Base-by-base conservation (phyloP, 1,284 basidiomycete species). In the Hemileia vastatrix region DNA sequence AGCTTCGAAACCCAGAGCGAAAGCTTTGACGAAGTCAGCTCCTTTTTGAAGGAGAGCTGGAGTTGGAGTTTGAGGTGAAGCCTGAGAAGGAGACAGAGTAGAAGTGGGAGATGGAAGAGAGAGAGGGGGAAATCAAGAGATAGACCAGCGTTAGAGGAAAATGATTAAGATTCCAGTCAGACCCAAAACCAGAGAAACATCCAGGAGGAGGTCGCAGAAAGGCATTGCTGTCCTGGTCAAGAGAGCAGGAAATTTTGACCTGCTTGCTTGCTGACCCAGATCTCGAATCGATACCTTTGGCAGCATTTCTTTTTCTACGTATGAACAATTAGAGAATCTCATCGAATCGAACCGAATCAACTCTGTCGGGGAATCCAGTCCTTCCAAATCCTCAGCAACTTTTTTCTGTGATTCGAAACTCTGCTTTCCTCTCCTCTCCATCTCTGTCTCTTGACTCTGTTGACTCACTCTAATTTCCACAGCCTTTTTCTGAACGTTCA, bases 11-110 rank as follows among this genome's bases (percentile, higher is more conserved):
- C 94, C 94, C 4, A 97, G 79, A 1, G 91, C 85, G 75, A 86
- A 98, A 0, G 94, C 93, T 75, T 95, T 92, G 65, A 96, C 86
- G 74, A 98, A 98, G 77, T 98, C 94, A 19, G 91, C 89, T n/a
- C 94, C 94, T 73, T 95, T 96, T 76, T 98, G 94, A 31, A 98
- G 80, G 6, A 73, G 71, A 4, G 72, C 75, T 6, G 75, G 69
- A 23, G 74, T 71, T 3, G 68, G 67, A 2, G 94, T 97, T 71
- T 91, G 89, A 76, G 86, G 91, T 32, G 92, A 96, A 18, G 92
- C 94, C 92, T 96, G 61, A 32, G 3, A 5, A 65, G 3, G 8
- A 19, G 9, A 1, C 53, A 63, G 50, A 61, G 57, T 27, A 44
- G 48, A 31, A 47, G 2, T 18, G 9, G 8, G 9, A 50, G 23